These are phyloP conservation scores for Daldinia decipiens DNA, from an alignment of 495 filamentous ascomycete genomes.

Conservation along the genomic window DNA sequence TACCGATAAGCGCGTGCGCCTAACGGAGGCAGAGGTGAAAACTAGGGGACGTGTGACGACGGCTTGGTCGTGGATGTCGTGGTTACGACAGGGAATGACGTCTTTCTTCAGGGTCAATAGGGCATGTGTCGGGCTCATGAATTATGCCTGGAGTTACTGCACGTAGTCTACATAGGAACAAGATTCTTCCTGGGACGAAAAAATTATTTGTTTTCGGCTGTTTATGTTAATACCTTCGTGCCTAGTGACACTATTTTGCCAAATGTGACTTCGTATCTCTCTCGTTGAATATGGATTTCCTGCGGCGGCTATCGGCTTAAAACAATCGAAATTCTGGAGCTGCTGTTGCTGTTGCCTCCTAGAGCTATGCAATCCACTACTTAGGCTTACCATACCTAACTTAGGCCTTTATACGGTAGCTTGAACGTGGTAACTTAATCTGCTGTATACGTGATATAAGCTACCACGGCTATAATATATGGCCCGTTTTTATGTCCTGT, in stretches of 20 bases:
- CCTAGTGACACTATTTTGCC: not conserved
- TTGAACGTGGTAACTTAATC: no score
- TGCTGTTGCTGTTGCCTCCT: no score
- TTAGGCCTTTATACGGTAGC: no score
- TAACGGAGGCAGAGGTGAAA: conserved; percentile 16
- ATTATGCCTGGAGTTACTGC: conserved; percentile 49
- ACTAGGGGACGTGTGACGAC: conserved; percentile 27
- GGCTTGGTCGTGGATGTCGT: conserved; percentile 41
- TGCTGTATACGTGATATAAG: no score
- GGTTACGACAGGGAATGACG: conserved; percentile 44
- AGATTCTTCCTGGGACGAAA: conserved; percentile 44
- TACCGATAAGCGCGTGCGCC: conserved; percentile 66
- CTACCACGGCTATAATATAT: no score
- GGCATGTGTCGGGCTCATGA: conserved; percentile 50
- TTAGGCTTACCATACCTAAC: no score
- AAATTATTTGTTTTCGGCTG: conserved; percentile 31
- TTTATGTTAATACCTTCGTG: not conserved
- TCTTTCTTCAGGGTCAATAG: conserved; percentile 46
- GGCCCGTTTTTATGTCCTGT: no score
- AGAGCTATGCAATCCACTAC: no score
- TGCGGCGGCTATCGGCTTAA: no score
- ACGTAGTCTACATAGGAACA: conserved; percentile 49
- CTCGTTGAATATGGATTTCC: not conserved
- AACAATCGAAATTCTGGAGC: no score
- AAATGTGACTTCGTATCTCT: not conserved